Conservation (phyloP, 805 yeast species). For the Wickerhamiella galacta region DNA sequence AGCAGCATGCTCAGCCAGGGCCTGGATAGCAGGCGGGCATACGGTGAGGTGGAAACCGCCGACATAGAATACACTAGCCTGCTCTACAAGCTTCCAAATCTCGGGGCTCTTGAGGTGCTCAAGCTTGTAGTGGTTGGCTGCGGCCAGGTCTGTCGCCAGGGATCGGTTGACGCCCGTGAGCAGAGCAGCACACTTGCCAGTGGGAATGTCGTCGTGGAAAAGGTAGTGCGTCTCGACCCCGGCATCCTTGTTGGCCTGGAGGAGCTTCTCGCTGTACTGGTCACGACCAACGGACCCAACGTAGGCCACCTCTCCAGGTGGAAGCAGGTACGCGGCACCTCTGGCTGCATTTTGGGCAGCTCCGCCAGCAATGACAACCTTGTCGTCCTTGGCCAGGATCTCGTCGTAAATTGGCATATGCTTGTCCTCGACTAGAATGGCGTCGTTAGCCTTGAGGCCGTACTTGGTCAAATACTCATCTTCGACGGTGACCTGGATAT, state of each 20-base stretch:
- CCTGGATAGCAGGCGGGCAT: conserved; percentile 82
- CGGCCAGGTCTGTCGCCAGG: conserved; percentile 87
- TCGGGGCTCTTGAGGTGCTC: conserved; percentile 74
- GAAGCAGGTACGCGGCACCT: conserved; percentile 89
- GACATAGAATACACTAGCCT: conserved; percentile 69
- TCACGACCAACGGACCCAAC: conserved; percentile 96
- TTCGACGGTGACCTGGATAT: conserved; percentile 59
- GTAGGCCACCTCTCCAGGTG: conserved; percentile 67
- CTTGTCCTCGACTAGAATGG: conserved; percentile 66
- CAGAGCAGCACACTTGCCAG: conserved; percentile 97
- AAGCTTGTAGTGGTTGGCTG: conserved; percentile 92
- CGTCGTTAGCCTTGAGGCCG: conserved; percentile 77
- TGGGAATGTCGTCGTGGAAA: conserved; percentile 57
- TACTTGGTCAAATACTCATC: conserved; percentile 60
- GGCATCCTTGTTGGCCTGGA: conserved; percentile 68
- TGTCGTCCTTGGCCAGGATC: conserved; percentile 40
- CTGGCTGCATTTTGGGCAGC: conserved; percentile 99
- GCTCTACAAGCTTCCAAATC: conserved; percentile 75
- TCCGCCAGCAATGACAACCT: conserved; percentile 86
- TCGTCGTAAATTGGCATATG: conserved; percentile 81
- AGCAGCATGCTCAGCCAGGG: conserved; percentile 85
- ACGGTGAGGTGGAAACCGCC: conserved; percentile 99
- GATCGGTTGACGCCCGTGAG: conserved; percentile 81
- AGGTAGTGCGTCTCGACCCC: conserved; percentile 80
- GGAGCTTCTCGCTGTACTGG: conserved; percentile 62